These are phyloP conservation scores for Stellera chamaejasme DNA, from an alignment of 345 rosid species.

Conservation along the genomic window DNA sequence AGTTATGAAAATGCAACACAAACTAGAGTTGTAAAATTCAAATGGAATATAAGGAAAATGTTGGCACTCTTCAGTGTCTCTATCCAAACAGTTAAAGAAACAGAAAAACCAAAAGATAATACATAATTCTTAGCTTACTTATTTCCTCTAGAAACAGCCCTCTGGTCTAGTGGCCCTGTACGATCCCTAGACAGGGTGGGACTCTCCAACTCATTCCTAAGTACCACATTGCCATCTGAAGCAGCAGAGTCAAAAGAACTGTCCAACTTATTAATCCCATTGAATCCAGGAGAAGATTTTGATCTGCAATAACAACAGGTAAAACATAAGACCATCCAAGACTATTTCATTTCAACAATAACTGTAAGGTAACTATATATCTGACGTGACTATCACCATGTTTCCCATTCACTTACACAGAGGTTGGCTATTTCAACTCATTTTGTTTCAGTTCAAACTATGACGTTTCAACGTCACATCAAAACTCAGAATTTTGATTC, in stretches of 20 bases:
- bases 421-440: background rate
- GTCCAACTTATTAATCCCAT: constrained; percentile 57
- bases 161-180: constrained; percentile 39
- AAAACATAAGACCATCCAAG: constrained; percentile 4
- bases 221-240: constrained; percentile 44
- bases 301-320: constrained; percentile 41
- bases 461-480: no score
- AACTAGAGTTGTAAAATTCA: background rate
- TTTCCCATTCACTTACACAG: background rate
- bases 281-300: constrained; percentile 50
- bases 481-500: no score
- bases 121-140: constrained; percentile 36
- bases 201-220: constrained; percentile 56
- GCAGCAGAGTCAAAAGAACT: constrained; percentile 49
- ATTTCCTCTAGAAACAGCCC: constrained; percentile 49
- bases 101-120: constrained; percentile 12
- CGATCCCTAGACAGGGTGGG: constrained; percentile 49
- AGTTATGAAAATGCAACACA: constrained; percentile 10
- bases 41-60: no score
- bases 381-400: no score
- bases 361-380: no score
- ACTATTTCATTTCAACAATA: background rate
- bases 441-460: no score
- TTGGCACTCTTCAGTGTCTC: no score
- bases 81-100: background rate